Evolutionary conservation across 2,329 filamentous ascomycete species (phyloP), one percentile per base, ranked within the genome.

Genomic region (Aphanocladium album): DNA sequence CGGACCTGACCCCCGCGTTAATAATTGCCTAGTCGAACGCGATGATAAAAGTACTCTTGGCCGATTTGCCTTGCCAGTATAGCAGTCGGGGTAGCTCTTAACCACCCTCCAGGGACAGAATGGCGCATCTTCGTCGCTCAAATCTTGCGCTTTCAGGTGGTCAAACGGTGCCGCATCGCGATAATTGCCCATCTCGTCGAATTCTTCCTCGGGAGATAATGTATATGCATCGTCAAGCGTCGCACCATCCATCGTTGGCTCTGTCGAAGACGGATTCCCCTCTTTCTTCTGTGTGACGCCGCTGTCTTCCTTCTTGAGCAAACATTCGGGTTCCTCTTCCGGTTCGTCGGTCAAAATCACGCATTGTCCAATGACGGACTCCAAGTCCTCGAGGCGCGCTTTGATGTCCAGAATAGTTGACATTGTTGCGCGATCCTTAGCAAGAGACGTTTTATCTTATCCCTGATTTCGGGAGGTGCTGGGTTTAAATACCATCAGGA

Each of bases 81-180:
- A 90, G 59, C 74, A 78, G 63, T 82, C 79, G 0, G 85, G 83
- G 66, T 88, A 91, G 21, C 77, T 78, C 27, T 75, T 71, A 25
- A 90, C 73, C 0, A 84, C 73, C 25, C 75, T 74, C 77, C 81
- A 85, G 0, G 83, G 76, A 43, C 77, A 78, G 64, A 87, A 82
- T 1, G 59, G 53, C 17, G 73, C 69, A 0, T 67, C 55, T 12
- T 68, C 55, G 16, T 57, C 53, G 14, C 46, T 57, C 16, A 61
- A 25, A 16, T 61, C 53, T 12, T 60, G 57, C 17, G 50, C 17
- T n/a, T 54, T 47, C 27, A 60, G 52, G 39, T 39, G 9, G 17
- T 21, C 41, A 41, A 54, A 54, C n/a, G 50, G 41, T 3, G 14
- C n/a, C 17, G 43, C 12, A 39, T 57, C 54, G 27, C 30, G 19